A percentile compares a stretch with the other conserved stretches of the same genome.
These are phyloP conservation scores for Ophiosphaerella herpotricha DNA, from an alignment of 2,329 filamentous ascomycete species.

Conservation along the genomic window DNA sequence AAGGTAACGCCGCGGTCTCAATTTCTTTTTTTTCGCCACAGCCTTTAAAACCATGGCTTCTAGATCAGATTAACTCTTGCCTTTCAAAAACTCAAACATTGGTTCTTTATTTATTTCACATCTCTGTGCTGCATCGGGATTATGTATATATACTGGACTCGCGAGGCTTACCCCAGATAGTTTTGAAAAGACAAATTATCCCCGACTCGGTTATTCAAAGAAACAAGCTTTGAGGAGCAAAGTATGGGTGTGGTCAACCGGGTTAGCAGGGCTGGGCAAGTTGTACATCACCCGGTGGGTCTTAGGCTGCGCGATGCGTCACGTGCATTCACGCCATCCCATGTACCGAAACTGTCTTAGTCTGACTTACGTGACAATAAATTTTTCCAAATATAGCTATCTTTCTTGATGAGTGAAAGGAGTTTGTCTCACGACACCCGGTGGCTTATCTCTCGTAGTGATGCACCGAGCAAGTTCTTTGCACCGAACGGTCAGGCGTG, in stretches of 20 bases:
- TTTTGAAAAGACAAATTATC: background rate
- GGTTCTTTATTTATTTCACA: no score
- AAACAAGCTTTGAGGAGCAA: background rate
- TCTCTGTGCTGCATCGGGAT: no score
- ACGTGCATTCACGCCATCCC: background rate
- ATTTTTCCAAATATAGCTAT: background rate
- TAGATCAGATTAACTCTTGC: no score
- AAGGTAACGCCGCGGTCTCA: no score
- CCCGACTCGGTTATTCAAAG: background rate
- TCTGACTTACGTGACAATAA: background rate
- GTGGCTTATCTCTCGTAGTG: background rate
- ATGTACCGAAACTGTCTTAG: background rate
- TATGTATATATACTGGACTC: no score
- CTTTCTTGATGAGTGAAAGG: background rate
- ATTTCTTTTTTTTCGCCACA: no score
- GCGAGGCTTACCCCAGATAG: background rate
- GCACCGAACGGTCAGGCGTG: background rate
- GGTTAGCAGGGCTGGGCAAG: background rate
- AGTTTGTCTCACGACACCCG: background rate
- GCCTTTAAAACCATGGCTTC: no score
- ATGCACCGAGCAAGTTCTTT: background rate
- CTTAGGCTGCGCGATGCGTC: background rate
- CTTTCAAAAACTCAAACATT: no score
- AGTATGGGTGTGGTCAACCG: background rate
- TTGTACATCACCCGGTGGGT: background rate